Evolutionary conservation across 139 green algal genomes (phyloP).

Genomic region (Medakamo hakoo): DNA sequence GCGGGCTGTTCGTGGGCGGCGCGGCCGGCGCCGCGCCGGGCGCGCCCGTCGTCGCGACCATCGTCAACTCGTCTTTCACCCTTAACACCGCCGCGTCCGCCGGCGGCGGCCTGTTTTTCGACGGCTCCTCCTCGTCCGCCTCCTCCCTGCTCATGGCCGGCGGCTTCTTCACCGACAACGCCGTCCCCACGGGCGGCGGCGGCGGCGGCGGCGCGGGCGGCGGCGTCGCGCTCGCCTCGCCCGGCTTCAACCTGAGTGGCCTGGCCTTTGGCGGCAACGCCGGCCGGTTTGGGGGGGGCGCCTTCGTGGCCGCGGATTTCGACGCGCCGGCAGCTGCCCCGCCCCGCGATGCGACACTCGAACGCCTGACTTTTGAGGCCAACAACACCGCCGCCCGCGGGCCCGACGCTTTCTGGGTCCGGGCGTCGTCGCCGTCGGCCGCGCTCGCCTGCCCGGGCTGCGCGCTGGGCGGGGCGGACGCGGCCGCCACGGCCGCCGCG

Average conservation of each 20-base stretch:
- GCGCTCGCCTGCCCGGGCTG: neutral
- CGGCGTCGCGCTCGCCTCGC: neutral
- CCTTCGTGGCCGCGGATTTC: neutral
- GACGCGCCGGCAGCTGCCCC: too few species aligned
- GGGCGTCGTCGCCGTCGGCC: neutral
- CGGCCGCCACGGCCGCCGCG: too few species aligned
- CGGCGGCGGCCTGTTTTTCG: neutral
- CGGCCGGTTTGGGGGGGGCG: neutral
- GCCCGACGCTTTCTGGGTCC: neutral
- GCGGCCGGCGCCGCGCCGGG: too few species aligned
- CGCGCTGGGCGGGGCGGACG: too few species aligned
- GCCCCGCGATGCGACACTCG: neutral
- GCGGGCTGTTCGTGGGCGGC: neutral
- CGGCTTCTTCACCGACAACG: neutral
- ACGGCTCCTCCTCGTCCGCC: neutral
- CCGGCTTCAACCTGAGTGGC: neutral
- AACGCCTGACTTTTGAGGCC: neutral
- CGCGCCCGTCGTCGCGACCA: neutral
- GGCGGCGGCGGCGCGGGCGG: too few species aligned
- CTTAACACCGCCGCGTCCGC: neutral
- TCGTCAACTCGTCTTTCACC: neutral
- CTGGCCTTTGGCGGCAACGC: neutral
- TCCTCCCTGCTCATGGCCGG: neutral
- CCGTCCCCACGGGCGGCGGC: neutral
- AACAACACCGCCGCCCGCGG: neutral